Evolutionary conservation across 108 stramenopile genomes (phyloP), one percentile per base, ranked within the genome.

Genomic region (Skeletonema menzelii): DNA sequence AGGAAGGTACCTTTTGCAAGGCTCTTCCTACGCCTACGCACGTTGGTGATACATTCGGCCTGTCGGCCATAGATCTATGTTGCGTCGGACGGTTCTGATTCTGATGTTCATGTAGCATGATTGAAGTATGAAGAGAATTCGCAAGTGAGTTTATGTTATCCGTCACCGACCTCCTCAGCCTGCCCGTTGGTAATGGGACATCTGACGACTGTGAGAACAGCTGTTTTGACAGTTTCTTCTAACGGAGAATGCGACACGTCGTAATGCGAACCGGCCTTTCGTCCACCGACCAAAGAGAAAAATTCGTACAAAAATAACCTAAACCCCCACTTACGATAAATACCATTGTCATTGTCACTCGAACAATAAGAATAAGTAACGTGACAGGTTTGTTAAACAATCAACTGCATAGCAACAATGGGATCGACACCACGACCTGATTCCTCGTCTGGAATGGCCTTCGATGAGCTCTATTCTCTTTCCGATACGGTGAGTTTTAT

Each of bases 381-480:
- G n/a, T n/a, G n/a, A n/a, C n/a, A n/a, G n/a, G n/a, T n/a, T n/a
- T n/a, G n/a, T n/a, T n/a, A n/a, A n/a, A 37, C 35, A 6, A 35
- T 35, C 5, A 2, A 35, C 11, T 0, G 6, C 11, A 11, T 11
- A 46, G n/a, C 22, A 24, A 53, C 15, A 15, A 42, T 42, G 40
- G 40, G 40, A n/a, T 42, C 40, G 6, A 53, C 49, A 53, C 84
- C 84, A 4, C 67, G 77, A 56, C 84, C 84, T 20, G 65, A 63
- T 44, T 73, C 86, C 19, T 59, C 46, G 14, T 85, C 84, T 35
- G 88, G 88, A 8, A 86, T 77, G 76, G 76, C 83, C 3, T 89
- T 89, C 72, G 86, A 89, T 64, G 88, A 89, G 37, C 64, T 89
- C 0, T 89, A 89, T 72, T 70, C 82, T 22, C 56, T 89, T 59